Base-by-base conservation (phyloP, 2,329 filamentous ascomycete species). In the Fusarium cyanostomum region DNA sequence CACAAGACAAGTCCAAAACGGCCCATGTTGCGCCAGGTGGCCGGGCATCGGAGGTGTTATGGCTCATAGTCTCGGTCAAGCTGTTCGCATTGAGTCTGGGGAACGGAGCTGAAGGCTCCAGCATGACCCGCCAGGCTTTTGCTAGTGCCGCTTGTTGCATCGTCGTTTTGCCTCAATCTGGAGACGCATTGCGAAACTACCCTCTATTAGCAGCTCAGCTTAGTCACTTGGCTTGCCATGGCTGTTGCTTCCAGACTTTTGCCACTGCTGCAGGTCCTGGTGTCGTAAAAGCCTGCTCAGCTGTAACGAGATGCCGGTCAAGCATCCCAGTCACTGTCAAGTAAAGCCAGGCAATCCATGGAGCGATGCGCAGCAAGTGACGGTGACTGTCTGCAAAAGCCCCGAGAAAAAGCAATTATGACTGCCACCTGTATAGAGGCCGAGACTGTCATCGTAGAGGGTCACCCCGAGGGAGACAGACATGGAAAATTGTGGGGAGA, bases 331-430 rank as follows among this genome's bases (percentile, higher is more conserved):
- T 61, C 33, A 34, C 35, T 43, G 28, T 53, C 18, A 50, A 49
- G 41, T 27, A 34, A 51, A 18, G n/a, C 33, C 27, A 18, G 18
- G 3, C 12, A 38, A 24, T 21, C 24, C 24, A 45, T 21, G 12
- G 30, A 52, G 24, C 33, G 18, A 46, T 37, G 33, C 26, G 13
- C 33, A 34, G 27, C 38, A 44, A 52, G 38, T 52, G 38, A 38
- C 49, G 44, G 48, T 59, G 54, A 66, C 43, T 52, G 53, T 60
- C 42, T 52, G 33, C 50, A 66, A 66, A 66, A 56, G 27, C 42
- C 51, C 63, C 63, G 59, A 66, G 43, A 60, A 64, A 64, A 66
- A 66, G 59, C 50, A 66, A 66, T 41, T 34, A 37, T 56, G n/a
- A n/a, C n/a, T n/a, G 34, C 39, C 49, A 57, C 60, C 46, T 56